phyloP scores from a whole-genome alignment of 352 stramenopile species.

The Phytopythium boreale region DNA sequence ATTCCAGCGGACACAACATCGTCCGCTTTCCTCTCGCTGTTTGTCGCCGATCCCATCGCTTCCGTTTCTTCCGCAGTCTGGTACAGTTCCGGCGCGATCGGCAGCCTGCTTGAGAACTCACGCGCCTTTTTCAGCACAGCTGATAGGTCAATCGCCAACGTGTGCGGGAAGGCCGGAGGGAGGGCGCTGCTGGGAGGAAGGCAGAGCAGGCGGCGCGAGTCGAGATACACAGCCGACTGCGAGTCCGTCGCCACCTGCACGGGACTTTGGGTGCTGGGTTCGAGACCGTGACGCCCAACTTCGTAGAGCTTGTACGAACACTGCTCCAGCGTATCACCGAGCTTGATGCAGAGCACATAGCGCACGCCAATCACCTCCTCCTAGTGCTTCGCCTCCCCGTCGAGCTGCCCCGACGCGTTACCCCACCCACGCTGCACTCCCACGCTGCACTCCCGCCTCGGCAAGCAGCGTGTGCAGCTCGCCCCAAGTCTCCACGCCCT shows the following conservation, averaged over 20 bases:
- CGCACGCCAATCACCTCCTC: background rate
- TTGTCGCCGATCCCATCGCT: too few species aligned
- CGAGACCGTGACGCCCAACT: background rate
- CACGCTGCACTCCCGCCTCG: background rate
- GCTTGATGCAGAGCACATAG: background rate
- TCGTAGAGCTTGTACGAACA: background rate
- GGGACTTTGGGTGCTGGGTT: background rate
- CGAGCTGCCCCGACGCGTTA: background rate
- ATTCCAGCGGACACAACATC: background rate
- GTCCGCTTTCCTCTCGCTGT: background rate
- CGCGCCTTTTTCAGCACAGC: background rate
- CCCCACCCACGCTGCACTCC: background rate
- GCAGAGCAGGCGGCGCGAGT: background rate
- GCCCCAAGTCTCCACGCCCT: background rate
- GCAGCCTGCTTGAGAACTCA: background rate
- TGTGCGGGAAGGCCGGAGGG: background rate
- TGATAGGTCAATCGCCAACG: background rate
- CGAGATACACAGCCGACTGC: background rate
- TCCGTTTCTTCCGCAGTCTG: background rate
- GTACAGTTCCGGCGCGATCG: background rate
- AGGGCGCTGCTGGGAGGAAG: background rate
- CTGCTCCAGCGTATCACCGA: background rate
- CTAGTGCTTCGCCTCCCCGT: background rate
- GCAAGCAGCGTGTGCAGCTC: background rate
- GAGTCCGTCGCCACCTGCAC: background rate